These are phyloP conservation scores for Rostrohypoxylon terebratum DNA, from an alignment of 495 filamentous ascomycete species.

Conservation along the genomic window DNA sequence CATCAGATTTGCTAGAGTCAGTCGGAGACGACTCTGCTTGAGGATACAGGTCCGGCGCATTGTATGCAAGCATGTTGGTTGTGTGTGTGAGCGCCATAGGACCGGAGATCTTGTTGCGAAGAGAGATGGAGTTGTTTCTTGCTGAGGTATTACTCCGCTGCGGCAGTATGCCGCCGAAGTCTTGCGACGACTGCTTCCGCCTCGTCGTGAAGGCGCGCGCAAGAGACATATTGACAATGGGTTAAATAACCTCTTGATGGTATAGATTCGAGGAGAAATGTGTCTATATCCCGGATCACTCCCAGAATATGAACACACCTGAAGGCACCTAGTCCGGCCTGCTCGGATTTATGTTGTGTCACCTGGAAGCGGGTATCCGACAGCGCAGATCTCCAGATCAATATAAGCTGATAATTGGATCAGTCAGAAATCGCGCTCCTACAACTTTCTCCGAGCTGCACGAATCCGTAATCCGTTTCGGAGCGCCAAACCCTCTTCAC, in stretches of 20 bases:
- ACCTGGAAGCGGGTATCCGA: slow-evolving; percentile 35
- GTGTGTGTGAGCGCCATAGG: slow-evolving; percentile 90
- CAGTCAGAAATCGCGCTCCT: slow-evolving; percentile 26
- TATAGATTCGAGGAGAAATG: slow-evolving; percentile 7
- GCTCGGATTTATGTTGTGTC: slow-evolving; percentile 42
- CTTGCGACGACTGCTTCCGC: slow-evolving; percentile 59
- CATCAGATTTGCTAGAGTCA: slow-evolving; percentile 65
- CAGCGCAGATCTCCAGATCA: slow-evolving; percentile 7
- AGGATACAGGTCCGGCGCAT: slow-evolving; percentile 81
- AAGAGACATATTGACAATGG: slow-evolving; percentile 63
- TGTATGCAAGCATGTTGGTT: slow-evolving; percentile 95
- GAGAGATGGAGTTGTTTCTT: slow-evolving; percentile 51
- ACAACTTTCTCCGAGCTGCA: slow-evolving; percentile 31
- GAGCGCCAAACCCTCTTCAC: slow-evolving; percentile 26
- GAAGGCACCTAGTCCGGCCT: slow-evolving; percentile 19
- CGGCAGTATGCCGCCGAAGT: slow-evolving; percentile 51
- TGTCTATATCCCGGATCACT: slow-evolving; percentile 28
- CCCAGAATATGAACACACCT: slow-evolving; percentile 40
- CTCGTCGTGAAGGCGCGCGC: slow-evolving; percentile 75
- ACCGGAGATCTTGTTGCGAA: slow-evolving; percentile 80
- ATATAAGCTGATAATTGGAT: slow-evolving; percentile 30
- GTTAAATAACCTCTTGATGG: not conserved
- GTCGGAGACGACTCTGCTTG: slow-evolving; percentile 65
- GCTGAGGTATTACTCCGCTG: slow-evolving; percentile 60
- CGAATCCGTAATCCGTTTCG: slow-evolving; percentile 20